Evolutionary conservation across 805 yeast species (phyloP), one percentile per base, ranked within the genome.

Genomic region (Martiniozyma abietophila): DNA sequence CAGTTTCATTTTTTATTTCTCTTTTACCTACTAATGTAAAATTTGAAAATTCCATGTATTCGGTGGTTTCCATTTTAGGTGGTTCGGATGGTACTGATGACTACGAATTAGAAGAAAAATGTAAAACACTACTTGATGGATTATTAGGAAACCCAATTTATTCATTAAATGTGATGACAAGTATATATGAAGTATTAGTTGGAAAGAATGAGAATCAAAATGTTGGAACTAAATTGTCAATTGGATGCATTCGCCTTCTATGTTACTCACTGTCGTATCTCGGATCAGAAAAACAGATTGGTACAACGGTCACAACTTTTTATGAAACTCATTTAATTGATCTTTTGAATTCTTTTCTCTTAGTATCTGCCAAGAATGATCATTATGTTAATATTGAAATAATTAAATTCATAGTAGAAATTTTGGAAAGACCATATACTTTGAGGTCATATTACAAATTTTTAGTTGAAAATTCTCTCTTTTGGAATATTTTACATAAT

Each of bases 191-290:
- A 18, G 39, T 41, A 18, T 36, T 23, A 11, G 15, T 23, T 20
- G 31, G 27, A 14, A 27, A 18, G 10, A 24, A 22, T 17, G 23
- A 19, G 19, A 34, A 35, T 23, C 34, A 38, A 25, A 17, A 14
- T 8, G n/a, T n/a, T n/a, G 32, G 40, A 7, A 42, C 43, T 29
- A 39, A 36, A 14, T 22, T 44, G 1, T 38, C 44, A 7, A 16
- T 45, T 5, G 56, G 54, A 6, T 45, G 53, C 28, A 34, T 49
- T 7, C 31, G 41, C 10, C 34, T 46, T 9, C 11, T 53, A 8
- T 38, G 36, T 7, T 34, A 32, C 15, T 36, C 41, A 17, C 22
- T 50, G 8, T 30, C 37, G 6, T 43, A 34, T 29, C 39, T 44
- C 18, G 34, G 31, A 4, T 28, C 34, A 2, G 16, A 36, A 3